These are phyloP conservation scores for Lactarius hatsudake DNA, from an alignment of 768 basidiomycete genomes.

Conservation along the genomic window DNA sequence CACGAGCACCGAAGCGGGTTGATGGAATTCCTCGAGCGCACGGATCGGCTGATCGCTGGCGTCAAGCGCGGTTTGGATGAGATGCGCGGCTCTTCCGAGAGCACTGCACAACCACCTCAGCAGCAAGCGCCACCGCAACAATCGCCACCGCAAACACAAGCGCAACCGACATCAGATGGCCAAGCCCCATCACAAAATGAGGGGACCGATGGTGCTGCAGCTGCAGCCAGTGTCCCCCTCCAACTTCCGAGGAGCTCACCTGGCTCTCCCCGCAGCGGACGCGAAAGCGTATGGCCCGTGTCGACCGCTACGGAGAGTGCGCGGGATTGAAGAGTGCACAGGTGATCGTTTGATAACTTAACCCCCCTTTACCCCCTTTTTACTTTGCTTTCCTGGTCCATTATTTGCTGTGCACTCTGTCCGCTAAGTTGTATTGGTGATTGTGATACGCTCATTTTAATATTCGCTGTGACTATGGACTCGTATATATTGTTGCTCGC, in stretches of 20 bases:
- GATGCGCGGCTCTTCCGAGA: slow-evolving; percentile 46
- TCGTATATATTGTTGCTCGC: slow-evolving; percentile 26
- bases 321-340: slow-evolving; percentile 19
- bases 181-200: slow-evolving; percentile 17
- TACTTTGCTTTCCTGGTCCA: slow-evolving; percentile 19
- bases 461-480: slow-evolving; percentile 24
- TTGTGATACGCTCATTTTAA: slow-evolving; percentile 21
- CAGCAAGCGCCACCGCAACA: slow-evolving; percentile 1
- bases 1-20: slow-evolving; percentile 58
- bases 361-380: slow-evolving; percentile 4
- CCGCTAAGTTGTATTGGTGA: slow-evolving; percentile 17
- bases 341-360: slow-evolving; percentile 6
- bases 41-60: slow-evolving; percentile 68
- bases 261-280: slow-evolving; percentile 25
- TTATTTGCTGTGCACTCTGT: slow-evolving; percentile 23
- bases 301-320: slow-evolving; percentile 29
- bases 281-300: slow-evolving; percentile 37
- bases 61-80: slow-evolving; percentile 76
- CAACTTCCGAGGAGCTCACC: slow-evolving; percentile 29
- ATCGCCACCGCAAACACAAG: neutral
- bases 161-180: slow-evolving; percentile 10
- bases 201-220: slow-evolving; percentile 9
- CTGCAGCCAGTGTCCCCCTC: slow-evolving; percentile 31
- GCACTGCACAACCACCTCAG: neutral
- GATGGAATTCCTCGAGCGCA: slow-evolving; percentile 74